A percentile compares a stretch with the other conserved stretches of the same genome.
phyloP scores from a whole-genome alignment of 345 rosid species.

The Citrus trifoliata region DNA sequence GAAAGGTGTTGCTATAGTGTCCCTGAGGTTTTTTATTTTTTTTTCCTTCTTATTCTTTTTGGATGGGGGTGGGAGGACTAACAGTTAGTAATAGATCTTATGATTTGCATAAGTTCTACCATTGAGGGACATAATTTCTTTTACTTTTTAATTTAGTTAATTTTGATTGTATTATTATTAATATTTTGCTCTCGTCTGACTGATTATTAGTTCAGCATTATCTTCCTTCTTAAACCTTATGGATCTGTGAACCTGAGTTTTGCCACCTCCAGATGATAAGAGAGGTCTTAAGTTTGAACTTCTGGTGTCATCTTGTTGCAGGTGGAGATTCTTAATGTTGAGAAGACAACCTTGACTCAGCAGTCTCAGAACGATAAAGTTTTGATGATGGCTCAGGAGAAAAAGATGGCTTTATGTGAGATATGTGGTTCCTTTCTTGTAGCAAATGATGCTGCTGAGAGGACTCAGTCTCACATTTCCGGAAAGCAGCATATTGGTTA shows the following conservation, averaged over 20 bases:
- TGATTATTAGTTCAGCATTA: neutral
- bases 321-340: conserved; percentile 84
- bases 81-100: neutral
- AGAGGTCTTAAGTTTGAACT: neutral
- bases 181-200: neutral
- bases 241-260: neutral
- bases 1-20: conserved; percentile 53
- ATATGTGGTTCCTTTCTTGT: conserved; percentile 96
- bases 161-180: neutral
- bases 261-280: neutral
- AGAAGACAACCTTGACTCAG: conserved; percentile 68
- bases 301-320: conserved; percentile 22
- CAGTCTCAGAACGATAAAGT: conserved; percentile 70
- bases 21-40: neutral
- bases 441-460: conserved; percentile 95
- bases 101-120: neutral
- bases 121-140: neutral
- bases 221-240: neutral
- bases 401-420: conserved; percentile 96
- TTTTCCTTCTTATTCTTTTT: too few relatives aligned
- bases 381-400: conserved; percentile 79
- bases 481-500: conserved; percentile 99
- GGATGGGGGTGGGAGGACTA: neutral
- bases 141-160: neutral
- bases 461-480: conserved; percentile 92